Base-by-base conservation (phyloP, 306 rosid species). In the Corylus avellana region DNA sequence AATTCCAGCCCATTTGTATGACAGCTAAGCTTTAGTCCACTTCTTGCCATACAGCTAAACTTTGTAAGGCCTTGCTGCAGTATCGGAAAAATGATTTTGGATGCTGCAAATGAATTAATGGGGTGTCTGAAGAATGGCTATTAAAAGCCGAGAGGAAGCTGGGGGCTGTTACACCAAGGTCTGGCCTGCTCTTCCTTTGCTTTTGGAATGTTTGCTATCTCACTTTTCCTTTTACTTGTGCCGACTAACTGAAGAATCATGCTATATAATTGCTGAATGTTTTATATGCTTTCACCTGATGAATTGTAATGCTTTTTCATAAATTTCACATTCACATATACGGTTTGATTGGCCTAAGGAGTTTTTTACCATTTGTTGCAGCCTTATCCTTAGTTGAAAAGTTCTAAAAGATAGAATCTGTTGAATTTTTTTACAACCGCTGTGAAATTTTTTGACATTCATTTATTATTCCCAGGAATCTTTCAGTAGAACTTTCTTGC, bases 101-200 rank as follows among this genome's bases (percentile, higher is more conserved):
- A 22, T 22, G 25, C 25, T 22, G 25, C 25, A 22, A 22, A 22
- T 0, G 25, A 22, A 22, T 22, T 22, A 22, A 22, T 22, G 25
- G 25, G 25, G 25, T 22, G 25, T 22, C 25, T 22, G 25, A 22
- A 22, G 25, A 22, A 22, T 22, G 25, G 25, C 25, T 22, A 22
- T 22, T 22, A 22, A 22, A 22, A 22, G 25, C 25, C 25, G 25
- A 22, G 25, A 0, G 25, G 0, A 22, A 22, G 25, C 25, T 22
- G 25, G 25, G 25, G 25, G 25, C 25, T 22, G 25, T 75, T 94
- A 92, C 86, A 90, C 97, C 48, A 94, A 94, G 98, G 98, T 94
- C 35, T 64, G 85, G 63, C 1, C 49, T 71, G 25, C 57, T 16
- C 9, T 69, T 82, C 8, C 73, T 74, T 62, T 59, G 17, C 49